phyloP scores from a whole-genome alignment of 2,329 filamentous ascomycete species.

The Fusarium papillatum region DNA sequence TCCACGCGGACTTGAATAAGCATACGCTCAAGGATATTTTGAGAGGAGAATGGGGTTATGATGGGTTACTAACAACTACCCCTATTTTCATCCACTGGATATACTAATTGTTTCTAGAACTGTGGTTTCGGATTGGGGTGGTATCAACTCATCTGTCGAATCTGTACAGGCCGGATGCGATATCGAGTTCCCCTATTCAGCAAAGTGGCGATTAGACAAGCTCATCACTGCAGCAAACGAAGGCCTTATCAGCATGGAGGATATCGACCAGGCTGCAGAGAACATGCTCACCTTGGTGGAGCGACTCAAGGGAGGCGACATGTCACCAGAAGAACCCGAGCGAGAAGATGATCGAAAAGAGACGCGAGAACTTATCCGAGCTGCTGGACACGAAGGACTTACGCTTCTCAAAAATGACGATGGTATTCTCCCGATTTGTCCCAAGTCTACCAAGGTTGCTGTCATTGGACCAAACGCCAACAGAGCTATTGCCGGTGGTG shows the following conservation, averaged over 20 bases:
- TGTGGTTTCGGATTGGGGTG: conserved; percentile 72
- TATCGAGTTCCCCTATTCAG: conserved; percentile 69
- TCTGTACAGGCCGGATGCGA: conserved; percentile 69
- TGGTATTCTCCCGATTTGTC: conserved; percentile 69
- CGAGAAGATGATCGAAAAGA: conserved; percentile 68
- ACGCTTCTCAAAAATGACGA: conserved; percentile 75
- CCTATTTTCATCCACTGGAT: too few species aligned
- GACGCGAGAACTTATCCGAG: conserved; percentile 71
- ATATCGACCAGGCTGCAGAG: conserved; percentile 70
- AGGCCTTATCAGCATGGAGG: conserved; percentile 59
- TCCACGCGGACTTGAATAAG: conserved; percentile 67
- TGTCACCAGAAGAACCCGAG: conserved; percentile 69
- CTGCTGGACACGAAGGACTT: conserved; percentile 72
- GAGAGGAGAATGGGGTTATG: conserved; percentile 73
- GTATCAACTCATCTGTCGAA: conserved; percentile 68
- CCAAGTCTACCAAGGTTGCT: conserved; percentile 69
- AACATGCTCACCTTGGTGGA: conserved; percentile 72
- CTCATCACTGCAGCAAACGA: conserved; percentile 65
- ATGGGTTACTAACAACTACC: conserved; percentile 58
- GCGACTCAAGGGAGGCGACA: conserved; percentile 71
- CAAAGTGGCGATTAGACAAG: conserved; percentile 69
- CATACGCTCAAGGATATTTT: conserved; percentile 69
- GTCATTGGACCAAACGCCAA: conserved; percentile 79
- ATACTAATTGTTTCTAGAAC: conserved; percentile 53
- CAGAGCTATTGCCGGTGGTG: conserved; percentile 75